Conservation (phyloP, 805 yeast genomes). For the Wickerhamomyces bisporus region DNA sequence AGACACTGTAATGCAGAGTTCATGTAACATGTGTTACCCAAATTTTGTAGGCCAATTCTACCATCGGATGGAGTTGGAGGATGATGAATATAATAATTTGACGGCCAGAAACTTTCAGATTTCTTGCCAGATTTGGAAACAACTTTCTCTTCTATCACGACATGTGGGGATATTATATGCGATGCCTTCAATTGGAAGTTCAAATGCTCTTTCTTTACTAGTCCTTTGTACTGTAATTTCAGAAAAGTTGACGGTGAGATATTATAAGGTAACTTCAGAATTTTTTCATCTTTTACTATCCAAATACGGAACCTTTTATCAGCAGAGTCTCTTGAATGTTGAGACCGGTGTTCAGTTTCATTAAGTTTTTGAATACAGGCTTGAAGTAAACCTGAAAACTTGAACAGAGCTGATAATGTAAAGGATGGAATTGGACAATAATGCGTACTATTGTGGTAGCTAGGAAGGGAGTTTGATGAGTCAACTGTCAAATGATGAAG, state of each 20-base stretch:
- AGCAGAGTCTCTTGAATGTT: not conserved
- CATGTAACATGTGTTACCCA: constrained; percentile 94
- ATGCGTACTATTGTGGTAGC: constrained; percentile 8
- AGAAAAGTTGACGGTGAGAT: constrained; percentile 27
- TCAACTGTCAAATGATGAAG: constrained; percentile 28
- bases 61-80: constrained; percentile 40
- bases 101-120: constrained; percentile 31
- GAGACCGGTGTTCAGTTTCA: constrained; percentile 9
- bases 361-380: constrained; percentile 12
- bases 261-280: constrained; percentile 10
- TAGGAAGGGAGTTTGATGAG: constrained; percentile 1
- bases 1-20: constrained; percentile 90
- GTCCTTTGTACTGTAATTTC: constrained; percentile 16
- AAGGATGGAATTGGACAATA: constrained; percentile 24
- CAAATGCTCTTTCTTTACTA: constrained; percentile 20
- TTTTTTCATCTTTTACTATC: constrained; percentile 15
- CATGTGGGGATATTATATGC: constrained; percentile 19
- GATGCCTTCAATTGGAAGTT: constrained; percentile 18
- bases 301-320: constrained; percentile 18
- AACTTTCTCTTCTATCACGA: constrained; percentile 30
- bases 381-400: constrained; percentile 16
- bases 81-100: constrained; percentile 27
- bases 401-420: constrained; percentile 29
- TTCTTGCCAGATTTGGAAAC: constrained; percentile 2
- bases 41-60: constrained; percentile 55